Conservation (phyloP, 805 yeast species). For the Starmerella tilneyi region DNA sequence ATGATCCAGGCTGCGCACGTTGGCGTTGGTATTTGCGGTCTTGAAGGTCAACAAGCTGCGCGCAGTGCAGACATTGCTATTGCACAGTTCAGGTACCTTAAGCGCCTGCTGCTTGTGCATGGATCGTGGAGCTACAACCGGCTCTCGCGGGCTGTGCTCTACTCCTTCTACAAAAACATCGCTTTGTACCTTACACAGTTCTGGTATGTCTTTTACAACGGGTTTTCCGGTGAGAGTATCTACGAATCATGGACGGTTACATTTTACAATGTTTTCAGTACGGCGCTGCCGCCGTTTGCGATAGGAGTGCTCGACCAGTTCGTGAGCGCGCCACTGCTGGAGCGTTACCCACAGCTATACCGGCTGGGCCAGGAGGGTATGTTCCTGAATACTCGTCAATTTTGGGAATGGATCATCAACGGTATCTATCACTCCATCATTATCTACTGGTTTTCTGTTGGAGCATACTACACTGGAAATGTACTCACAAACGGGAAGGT, state of each 20-base stretch:
- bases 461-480: slow-evolving; percentile 59
- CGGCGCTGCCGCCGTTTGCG: slow-evolving; percentile 91
- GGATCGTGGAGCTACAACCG: slow-evolving; percentile 98
- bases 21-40: slow-evolving; percentile 97
- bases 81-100: slow-evolving; percentile 84
- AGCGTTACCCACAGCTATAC: slow-evolving; percentile 86
- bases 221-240: slow-evolving; percentile 89
- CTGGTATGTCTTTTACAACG: slow-evolving; percentile 91
- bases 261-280: slow-evolving; percentile 85
- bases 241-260: slow-evolving; percentile 98
- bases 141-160: slow-evolving; percentile 80
- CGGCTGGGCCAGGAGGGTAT: slow-evolving; percentile 79
- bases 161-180: slow-evolving; percentile 91
- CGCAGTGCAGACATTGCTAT: slow-evolving; percentile 95
- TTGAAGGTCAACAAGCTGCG: slow-evolving; percentile 99
- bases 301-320: slow-evolving; percentile 95
- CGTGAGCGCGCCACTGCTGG: slow-evolving; percentile 78
- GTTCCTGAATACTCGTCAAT: slow-evolving; percentile 80
- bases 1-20: slow-evolving; percentile 99
- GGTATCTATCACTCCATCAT: slow-evolving; percentile 91
- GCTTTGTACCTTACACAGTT: slow-evolving; percentile 96
- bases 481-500: slow-evolving; percentile 52
- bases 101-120: slow-evolving; percentile 77
- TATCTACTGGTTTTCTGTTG: slow-evolving; percentile 60
- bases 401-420: slow-evolving; percentile 95